A percentile compares a stretch with the other conserved stretches of the same genome.
These are phyloP conservation scores for Aspergillus vadensis DNA, from an alignment of 2,329 filamentous ascomycete genomes.

Conservation along the genomic window DNA sequence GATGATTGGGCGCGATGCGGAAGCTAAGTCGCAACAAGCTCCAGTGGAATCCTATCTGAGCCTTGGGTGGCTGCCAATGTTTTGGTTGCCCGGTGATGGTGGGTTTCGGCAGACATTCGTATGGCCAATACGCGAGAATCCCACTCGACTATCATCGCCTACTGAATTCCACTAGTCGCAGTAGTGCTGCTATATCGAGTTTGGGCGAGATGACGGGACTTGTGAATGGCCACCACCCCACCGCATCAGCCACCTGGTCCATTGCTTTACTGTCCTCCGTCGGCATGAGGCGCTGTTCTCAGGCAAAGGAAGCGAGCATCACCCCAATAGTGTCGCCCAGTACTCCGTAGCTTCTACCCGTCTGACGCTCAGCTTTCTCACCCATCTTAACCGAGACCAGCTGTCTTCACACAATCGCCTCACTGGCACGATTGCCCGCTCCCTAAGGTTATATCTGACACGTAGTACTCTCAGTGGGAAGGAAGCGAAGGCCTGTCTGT, in stretches of 20 bases:
- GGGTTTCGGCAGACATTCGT: neutral
- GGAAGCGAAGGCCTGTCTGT: neutral
- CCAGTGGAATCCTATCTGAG: neutral
- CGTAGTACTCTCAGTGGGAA: neutral
- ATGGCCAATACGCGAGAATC: neutral
- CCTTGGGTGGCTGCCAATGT: neutral
- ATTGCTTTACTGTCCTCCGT: neutral
- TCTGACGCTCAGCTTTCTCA: no score
- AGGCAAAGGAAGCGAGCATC: neutral
- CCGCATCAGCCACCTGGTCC: neutral
- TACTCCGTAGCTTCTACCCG: neutral
- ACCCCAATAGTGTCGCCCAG: neutral
- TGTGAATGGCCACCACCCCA: neutral
- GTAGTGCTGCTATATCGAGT: no score
- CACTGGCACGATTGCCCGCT: neutral
- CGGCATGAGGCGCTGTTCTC: neutral
- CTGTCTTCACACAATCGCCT: neutral
- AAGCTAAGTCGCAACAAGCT: conserved; percentile 2
- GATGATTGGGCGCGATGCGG: neutral
- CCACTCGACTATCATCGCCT: neutral
- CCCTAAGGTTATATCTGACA: neutral
- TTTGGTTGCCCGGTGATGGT: neutral
- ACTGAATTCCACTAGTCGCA: neutral
- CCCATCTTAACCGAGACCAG: neutral
- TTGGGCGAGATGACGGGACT: no score